Evolutionary conservation across 1,139 yeast species (phyloP).

Genomic region (Debaryomycetaceae sp.): DNA sequence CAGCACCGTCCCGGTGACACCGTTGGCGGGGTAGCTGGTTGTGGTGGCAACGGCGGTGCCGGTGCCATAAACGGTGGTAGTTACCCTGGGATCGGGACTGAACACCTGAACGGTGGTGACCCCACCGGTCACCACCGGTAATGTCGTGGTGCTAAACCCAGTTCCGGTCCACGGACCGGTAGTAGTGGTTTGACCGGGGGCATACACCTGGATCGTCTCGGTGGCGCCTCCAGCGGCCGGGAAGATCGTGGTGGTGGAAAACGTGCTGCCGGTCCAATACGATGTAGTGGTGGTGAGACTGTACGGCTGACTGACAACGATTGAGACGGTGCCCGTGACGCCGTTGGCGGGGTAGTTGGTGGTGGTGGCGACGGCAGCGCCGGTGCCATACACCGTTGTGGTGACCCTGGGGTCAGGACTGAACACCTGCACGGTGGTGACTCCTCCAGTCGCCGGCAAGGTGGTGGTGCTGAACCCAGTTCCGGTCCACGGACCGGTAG

Average conservation of each 20-base stretch:
- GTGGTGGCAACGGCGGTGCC: too few relatives aligned
- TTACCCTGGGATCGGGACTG: background rate
- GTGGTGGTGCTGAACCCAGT: too few relatives aligned
- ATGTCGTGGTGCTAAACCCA: background rate
- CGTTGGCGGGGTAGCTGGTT: too few relatives aligned
- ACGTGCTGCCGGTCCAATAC: background rate
- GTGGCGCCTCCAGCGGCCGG: constrained; percentile 1
- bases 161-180: constrained; percentile 6
- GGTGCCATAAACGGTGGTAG: background rate
- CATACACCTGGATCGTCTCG: background rate
- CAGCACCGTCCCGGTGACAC: too few relatives aligned
- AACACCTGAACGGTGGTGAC: constrained; percentile 1
- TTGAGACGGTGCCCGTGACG: background rate
- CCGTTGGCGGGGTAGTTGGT: background rate
- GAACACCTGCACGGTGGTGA: too few relatives aligned
- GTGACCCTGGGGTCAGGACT: too few relatives aligned
- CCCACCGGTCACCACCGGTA: too few relatives aligned
- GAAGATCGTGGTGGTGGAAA: constrained; percentile 1
- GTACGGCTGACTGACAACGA: background rate
- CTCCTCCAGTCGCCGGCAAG: background rate
- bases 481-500: too few relatives aligned
- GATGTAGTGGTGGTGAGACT: background rate
- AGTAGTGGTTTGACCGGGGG: constrained; percentile 1
- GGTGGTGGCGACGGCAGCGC: constrained; percentile 1
- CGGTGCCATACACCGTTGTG: too few relatives aligned